Evolutionary conservation across 345 rosid species (phyloP).

Genomic region (Gossypioides kirkii): DNA sequence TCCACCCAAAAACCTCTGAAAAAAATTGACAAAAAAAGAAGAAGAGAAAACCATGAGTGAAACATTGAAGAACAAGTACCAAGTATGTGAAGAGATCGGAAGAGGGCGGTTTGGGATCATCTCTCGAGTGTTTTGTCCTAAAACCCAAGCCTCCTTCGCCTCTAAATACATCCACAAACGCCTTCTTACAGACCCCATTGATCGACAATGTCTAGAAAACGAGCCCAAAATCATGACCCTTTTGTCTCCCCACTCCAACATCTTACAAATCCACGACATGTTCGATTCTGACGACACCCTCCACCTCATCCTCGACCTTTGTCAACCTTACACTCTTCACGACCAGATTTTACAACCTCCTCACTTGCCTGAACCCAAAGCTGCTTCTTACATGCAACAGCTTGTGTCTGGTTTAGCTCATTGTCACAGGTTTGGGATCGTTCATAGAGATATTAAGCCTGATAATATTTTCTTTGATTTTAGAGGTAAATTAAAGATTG

Average conservation of each 20-base stretch:
- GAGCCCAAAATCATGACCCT: constrained; percentile 69
- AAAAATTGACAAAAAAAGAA: not conserved
- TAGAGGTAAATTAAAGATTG: constrained; percentile 35
- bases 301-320: constrained; percentile 53
- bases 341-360: constrained; percentile 31
- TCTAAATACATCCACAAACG: constrained; percentile 62
- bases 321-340: constrained; percentile 51
- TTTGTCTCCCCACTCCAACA: constrained; percentile 55
- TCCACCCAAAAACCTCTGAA: not conserved
- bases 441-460: constrained; percentile 80
- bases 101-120: constrained; percentile 69
- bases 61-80: constrained; percentile 41
- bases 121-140: constrained; percentile 47
- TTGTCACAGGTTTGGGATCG: constrained; percentile 58
- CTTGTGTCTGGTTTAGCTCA: constrained; percentile 55
- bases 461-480: constrained; percentile 61
- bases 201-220: constrained; percentile 59
- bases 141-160: constrained; percentile 46
- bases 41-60: constrained; percentile 17
- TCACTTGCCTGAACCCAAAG: constrained; percentile 33
- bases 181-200: constrained; percentile 47
- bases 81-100: constrained; percentile 64
- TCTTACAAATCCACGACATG: constrained; percentile 43
- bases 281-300: constrained; percentile 57
- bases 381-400: constrained; percentile 40